These are phyloP conservation scores for Hypoxylon cercidicola DNA, from an alignment of 495 filamentous ascomycete genomes.

Conservation along the genomic window DNA sequence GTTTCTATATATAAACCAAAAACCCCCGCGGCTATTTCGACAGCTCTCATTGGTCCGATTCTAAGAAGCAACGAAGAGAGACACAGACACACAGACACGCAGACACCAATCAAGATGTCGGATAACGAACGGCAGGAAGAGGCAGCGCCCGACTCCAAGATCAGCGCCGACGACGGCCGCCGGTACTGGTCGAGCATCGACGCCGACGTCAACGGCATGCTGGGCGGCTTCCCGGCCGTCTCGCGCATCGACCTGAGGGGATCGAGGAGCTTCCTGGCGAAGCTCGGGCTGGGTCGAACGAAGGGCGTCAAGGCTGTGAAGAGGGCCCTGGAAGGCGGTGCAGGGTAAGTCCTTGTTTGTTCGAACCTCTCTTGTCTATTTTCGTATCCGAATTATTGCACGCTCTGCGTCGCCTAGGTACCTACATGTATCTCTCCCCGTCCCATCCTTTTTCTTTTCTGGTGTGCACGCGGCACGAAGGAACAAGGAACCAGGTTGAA, in stretches of 20 bases:
- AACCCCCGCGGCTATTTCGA: neutral
- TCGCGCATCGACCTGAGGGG: constrained; percentile 80
- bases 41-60: constrained; percentile 2
- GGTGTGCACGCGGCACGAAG: neutral
- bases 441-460: neutral
- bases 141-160: constrained; percentile 54
- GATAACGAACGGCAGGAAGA: neutral
- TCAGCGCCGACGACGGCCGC: constrained; percentile 62
- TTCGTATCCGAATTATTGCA: no score
- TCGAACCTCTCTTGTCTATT: no score
- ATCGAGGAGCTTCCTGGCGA: constrained; percentile 79
- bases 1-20: no score
- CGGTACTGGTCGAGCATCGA: constrained; percentile 81
- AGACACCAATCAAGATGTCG: constrained; percentile 18
- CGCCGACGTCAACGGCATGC: constrained; percentile 81
- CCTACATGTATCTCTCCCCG: neutral
- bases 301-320: constrained; percentile 37
- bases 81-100: neutral
- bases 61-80: neutral
- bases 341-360: constrained; percentile 53
- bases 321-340: constrained; percentile 63
- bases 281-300: constrained; percentile 67
- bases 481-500: neutral
- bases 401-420: no score
- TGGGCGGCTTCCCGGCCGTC: constrained; percentile 81